Evolutionary conservation across 2,329 filamentous ascomycete genomes (phyloP), one percentile per base, ranked within the genome.

Genomic region (Fusarium longipes): DNA sequence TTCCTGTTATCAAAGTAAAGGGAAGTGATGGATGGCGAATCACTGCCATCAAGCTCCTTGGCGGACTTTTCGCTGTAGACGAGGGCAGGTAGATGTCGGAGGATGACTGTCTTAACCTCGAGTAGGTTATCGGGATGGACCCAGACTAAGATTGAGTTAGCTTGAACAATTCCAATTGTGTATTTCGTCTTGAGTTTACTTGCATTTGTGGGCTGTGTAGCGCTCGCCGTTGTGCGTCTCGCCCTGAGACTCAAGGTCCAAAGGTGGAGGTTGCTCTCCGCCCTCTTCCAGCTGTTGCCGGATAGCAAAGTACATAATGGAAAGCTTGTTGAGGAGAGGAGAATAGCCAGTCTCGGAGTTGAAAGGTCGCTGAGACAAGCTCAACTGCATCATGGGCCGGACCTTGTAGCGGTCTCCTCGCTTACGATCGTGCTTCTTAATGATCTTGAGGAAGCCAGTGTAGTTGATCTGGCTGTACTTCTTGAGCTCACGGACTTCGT

Each of bases 361-460:
- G 84, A 99, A 97, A 14, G 95, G 93, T 63, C 94, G 85, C 68
- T 93, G 89, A n/a, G 92, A 89, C 73, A 99, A 82, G 73, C 92
- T 91, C 73, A 97, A 91, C 81, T 97, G 92, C 80, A 98, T 89
- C 82, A 98, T 89, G 27, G 96, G 94, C 24, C 93, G 89, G 70
- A 98, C 91, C 77, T 91, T 93, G 83, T 98, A 98, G 52, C 89
- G 86, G 69, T 89, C 86, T 56, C 94, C 94, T 70, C 95, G 87
- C 82, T 95, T 96, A 70, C 96, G 92, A 80, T 99, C 96, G 80
- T 99, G 96, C 82, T 99, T 99, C 88, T 99, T 99, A 57, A 93
- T 93, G 45, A 97, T 97, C 84, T 99, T 99, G 76, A 97, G 86
- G 80, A 98, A 97, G 45, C 93, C 96, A 8, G 96, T 97, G 80